Percentiles rank a stretch among this genome's conserved stretches.
Evolutionary conservation across 176 grass and related monocot genomes (phyloP).

Genomic region (Oryza coarctata): DNA sequence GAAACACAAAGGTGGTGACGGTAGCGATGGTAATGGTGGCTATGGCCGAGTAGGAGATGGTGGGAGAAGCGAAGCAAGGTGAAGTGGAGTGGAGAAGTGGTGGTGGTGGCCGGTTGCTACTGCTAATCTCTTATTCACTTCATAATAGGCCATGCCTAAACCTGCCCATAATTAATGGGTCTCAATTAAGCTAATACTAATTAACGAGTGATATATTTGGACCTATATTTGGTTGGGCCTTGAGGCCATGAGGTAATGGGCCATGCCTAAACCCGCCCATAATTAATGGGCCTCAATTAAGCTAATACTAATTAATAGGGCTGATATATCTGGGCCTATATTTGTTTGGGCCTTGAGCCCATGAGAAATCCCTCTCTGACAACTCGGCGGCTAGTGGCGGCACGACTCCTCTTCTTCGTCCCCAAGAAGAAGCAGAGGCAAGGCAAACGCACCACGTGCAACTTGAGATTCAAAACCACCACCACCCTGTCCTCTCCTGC

Average conservation of each 20-base stretch:
- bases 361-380: not conserved
- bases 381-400: not conserved
- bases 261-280: not conserved
- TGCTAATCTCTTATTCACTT: slow-evolving; percentile 37
- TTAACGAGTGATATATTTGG: no score
- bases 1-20: slow-evolving; percentile 7
- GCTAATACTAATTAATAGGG: no score
- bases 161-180: no score
- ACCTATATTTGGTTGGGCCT: not conserved
- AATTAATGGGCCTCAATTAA: no score
- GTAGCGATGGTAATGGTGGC: slow-evolving; percentile 21
- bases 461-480: no score
- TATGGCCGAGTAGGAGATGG: slow-evolving; percentile 41
- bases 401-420: not conserved
- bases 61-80: slow-evolving; percentile 29
- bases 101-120: not conserved
- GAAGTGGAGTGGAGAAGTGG: not conserved
- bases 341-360: no score
- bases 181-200: no score
- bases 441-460: no score
- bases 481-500: no score
- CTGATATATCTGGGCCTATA: no score
- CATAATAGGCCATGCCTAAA: not conserved
- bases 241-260: not conserved
- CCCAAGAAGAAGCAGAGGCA: not conserved